phyloP scores from a whole-genome alignment of 2,329 filamentous ascomycete species.

The Orbilia brochopaga region DNA sequence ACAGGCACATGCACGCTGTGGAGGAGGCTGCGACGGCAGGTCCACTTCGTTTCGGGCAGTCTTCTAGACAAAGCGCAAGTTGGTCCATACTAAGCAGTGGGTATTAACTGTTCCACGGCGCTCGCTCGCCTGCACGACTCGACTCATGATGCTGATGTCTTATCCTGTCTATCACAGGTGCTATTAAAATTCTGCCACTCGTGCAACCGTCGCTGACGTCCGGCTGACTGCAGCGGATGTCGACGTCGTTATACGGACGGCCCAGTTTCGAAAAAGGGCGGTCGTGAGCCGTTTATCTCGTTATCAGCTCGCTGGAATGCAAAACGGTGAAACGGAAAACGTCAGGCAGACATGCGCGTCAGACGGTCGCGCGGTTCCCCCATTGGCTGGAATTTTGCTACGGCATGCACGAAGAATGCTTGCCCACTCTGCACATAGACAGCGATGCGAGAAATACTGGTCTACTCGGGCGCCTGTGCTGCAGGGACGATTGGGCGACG shows the following conservation, averaged over 20 bases:
- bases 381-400: not conserved
- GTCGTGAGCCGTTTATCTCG: not conserved
- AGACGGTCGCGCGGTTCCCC: not conserved
- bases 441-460: not conserved
- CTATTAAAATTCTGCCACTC: too few relatives aligned
- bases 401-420: not conserved
- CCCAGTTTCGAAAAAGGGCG: not conserved
- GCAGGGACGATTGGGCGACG: not conserved
- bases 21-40: conserved; percentile 1
- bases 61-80: not conserved
- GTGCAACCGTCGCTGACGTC: too few relatives aligned
- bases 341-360: not conserved
- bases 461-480: not conserved
- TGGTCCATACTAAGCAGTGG: not conserved
- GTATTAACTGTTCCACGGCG: too few relatives aligned
- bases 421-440: not conserved
- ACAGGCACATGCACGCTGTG: not conserved
- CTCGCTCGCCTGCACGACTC: too few relatives aligned
- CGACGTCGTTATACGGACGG: too few relatives aligned
- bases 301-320: not conserved
- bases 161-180: too few relatives aligned
- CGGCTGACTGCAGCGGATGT: too few relatives aligned
- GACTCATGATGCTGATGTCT: too few relatives aligned
- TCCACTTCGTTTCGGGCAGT: not conserved
- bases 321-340: not conserved